A percentile compares a stretch with the other conserved stretches of the same genome.
Evolutionary conservation across 805 yeast genomes (phyloP).

Genomic region (Kodamaea kakaduensis): DNA sequence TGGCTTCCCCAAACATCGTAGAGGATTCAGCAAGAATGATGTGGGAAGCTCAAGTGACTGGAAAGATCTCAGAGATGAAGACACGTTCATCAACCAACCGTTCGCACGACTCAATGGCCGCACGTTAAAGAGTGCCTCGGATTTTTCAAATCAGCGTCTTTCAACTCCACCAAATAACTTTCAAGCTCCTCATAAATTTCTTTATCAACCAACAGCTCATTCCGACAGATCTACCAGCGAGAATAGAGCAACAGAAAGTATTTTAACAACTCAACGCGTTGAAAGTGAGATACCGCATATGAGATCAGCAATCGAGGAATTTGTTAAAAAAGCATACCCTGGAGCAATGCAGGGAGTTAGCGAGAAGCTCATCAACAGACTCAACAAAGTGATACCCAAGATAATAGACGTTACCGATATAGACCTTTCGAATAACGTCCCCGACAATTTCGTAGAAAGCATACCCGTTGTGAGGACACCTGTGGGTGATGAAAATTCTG

Average conservation of each 20-base stretch:
- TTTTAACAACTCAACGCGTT: slow-evolving; percentile 1
- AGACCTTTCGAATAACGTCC: background rate
- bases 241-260: background rate
- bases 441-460: background rate
- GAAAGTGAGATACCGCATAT: slow-evolving; percentile 1
- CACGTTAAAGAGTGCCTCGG: background rate
- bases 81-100: slow-evolving; percentile 11
- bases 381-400: background rate
- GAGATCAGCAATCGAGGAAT: slow-evolving; percentile 9
- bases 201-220: slow-evolving; percentile 7
- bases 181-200: slow-evolving; percentile 6
- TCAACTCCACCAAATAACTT: background rate
- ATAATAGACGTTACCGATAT: background rate
- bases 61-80: slow-evolving; percentile 14
- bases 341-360: slow-evolving; percentile 12
- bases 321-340: slow-evolving; percentile 11
- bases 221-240: slow-evolving; percentile 1
- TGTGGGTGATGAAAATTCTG: background rate
- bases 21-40: slow-evolving; percentile 2
- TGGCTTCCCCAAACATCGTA: background rate
- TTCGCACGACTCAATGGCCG: background rate
- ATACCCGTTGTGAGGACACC: slow-evolving; percentile 1
- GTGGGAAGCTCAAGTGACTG: slow-evolving; percentile 17
- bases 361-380: slow-evolving; percentile 7
- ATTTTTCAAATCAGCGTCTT: background rate